A percentile compares a stretch with the other conserved stretches of the same genome.
These are phyloP conservation scores for Tribonema minus DNA, from an alignment of 108 stramenopile species.

Conservation along the genomic window DNA sequence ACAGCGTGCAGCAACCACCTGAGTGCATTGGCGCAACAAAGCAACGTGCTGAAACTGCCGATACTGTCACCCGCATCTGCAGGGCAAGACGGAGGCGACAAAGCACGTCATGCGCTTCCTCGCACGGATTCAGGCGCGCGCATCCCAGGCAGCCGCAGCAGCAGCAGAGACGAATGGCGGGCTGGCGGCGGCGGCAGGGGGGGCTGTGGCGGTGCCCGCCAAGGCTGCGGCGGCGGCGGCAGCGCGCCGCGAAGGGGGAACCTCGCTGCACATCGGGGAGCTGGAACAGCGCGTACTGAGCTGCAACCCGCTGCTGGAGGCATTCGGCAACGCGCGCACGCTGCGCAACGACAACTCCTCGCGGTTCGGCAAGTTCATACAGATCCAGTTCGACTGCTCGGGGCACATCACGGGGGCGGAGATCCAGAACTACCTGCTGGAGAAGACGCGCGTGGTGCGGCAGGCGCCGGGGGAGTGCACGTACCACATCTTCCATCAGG, in stretches of 20 bases:
- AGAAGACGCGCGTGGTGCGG: conserved; percentile 86
- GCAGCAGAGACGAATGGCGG: too few species aligned
- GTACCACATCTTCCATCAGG: conserved; percentile 97
- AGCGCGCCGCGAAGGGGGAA: too few species aligned
- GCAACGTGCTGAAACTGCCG: too few species aligned
- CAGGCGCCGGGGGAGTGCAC: conserved; percentile 89
- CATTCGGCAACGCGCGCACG: conserved; percentile 97
- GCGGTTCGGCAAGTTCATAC: conserved; percentile 98
- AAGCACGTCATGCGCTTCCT: conserved; percentile 93
- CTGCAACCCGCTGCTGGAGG: conserved; percentile 95
- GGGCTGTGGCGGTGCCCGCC: too few species aligned
- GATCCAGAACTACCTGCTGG: conserved; percentile 82
- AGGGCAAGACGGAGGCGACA: conserved; percentile 73
- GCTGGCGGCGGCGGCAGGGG: too few species aligned
- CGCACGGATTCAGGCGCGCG: conserved; percentile 50
- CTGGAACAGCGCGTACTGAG: conserved; percentile 90
- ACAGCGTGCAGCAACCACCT: too few species aligned
- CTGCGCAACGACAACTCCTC: conserved; percentile 98
- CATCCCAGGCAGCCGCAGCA: neutral
- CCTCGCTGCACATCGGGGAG: conserved; percentile 59
- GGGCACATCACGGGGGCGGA: conserved; percentile 54
- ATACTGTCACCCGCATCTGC: too few species aligned
- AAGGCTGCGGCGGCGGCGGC: neutral
- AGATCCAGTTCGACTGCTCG: conserved; percentile 53
- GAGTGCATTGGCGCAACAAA: too few species aligned